Base-by-base conservation (phyloP, 2,329 filamentous ascomycete genomes). In the Escovopsis sp. region DNA sequence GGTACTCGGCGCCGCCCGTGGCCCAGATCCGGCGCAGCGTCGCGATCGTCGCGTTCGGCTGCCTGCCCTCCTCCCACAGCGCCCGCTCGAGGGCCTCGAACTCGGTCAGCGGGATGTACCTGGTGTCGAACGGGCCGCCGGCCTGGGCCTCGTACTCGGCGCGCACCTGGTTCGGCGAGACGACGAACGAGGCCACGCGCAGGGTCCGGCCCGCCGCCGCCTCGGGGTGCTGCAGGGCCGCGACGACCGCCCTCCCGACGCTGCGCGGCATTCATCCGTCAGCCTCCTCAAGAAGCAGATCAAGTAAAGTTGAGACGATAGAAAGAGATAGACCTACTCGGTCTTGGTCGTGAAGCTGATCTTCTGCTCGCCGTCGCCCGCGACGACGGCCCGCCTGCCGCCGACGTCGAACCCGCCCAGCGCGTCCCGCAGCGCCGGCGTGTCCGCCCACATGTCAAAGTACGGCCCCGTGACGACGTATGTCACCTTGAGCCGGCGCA, bases 1-100 rank as follows among this genome's bases (percentile, higher is more conserved):
- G 70, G 54, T 86, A 85, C 38, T 85, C 56, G 0, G 82, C 86
- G 1, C 78, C 77, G 0, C 82, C 82, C 51, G 82, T 74, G 0
- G 73, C 72, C 82, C 82, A 86, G 40, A 86, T 86, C 15, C 82
- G 64, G 38, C 77, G 65, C 49, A 86, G 60, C 0, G 82, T 85
- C 39, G 70, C 66, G 1, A 63, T 49, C 0, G 74, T 75, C 1
- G 77, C 77, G 15, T 54, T 46, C 0, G 76, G 67, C 38, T 66
- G 59, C 28, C 11, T 5, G 0, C 66, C 65, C 32, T 66, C 62
- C 12, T 66, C 66, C 74, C 77, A 83, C 0, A 70, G 68, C 53
- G 74, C 65, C 41, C 69, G 55, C 61, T 87, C 83, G 6, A 73
- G 50, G 33, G 68, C 58, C 39, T 66, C 67, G 30, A 86, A 54